A percentile compares a stretch with the other conserved stretches of the same genome.
phyloP scores from a whole-genome alignment of 495 filamentous ascomycete species.

The Jackrogersella minutella region DNA sequence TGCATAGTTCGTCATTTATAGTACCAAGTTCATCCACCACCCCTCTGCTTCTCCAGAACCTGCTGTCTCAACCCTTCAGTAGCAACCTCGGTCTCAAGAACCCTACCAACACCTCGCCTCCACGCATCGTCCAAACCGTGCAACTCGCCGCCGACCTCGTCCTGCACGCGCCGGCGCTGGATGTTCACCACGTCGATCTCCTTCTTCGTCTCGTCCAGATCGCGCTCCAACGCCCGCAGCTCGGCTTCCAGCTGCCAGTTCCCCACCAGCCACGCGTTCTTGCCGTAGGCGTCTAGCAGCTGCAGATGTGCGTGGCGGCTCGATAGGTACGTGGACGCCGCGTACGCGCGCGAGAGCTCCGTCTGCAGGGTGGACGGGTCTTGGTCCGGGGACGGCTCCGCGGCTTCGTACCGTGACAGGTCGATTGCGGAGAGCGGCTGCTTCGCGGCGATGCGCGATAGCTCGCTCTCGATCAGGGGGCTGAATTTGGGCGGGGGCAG shows the following conservation, averaged over 20 bases:
- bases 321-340: constrained; percentile 69
- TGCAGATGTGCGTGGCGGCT: constrained; percentile 72
- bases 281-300: constrained; percentile 80
- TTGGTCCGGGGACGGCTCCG: constrained; percentile 35
- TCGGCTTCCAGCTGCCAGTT: constrained; percentile 82
- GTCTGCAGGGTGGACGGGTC: constrained; percentile 36
- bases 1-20: background rate
- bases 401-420: constrained; percentile 80
- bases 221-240: constrained; percentile 74
- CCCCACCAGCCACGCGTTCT: constrained; percentile 88
- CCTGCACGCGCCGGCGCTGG: constrained; percentile 74
- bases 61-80: constrained; percentile 69
- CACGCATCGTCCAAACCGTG: constrained; percentile 73
- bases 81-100: constrained; percentile 78
- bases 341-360: constrained; percentile 62
- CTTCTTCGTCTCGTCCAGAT: constrained; percentile 70
- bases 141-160: constrained; percentile 72
- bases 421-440: constrained; percentile 72
- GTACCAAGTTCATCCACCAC: constrained; percentile 12
- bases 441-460: constrained; percentile 48
- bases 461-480: constrained; percentile 68
- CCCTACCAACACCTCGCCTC: constrained; percentile 72
- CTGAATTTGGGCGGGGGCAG: constrained; percentile 57
- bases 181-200: constrained; percentile 75
- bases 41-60: constrained; percentile 48